phyloP scores from a whole-genome alignment of 2,329 filamentous ascomycete species.

The Fusarium proliferatum region DNA sequence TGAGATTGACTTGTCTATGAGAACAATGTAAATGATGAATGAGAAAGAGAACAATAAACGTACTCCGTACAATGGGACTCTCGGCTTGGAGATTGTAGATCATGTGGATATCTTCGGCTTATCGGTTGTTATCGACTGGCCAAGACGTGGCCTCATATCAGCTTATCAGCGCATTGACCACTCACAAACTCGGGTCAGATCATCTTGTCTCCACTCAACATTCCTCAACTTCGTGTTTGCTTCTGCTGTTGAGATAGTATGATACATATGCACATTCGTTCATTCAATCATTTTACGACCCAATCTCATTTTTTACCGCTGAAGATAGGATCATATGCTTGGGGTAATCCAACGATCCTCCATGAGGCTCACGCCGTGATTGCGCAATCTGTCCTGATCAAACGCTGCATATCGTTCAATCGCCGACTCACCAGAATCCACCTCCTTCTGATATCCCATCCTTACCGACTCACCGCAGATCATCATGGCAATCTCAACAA shows the following conservation, averaged over 20 bases:
- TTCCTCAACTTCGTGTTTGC: neutral
- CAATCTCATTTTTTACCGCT: no score
- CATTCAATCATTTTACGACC: accelerated
- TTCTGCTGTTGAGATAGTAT: neutral
- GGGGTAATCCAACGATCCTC: accelerated
- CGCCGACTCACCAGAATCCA: conserved; percentile 14
- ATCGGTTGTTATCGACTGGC: neutral
- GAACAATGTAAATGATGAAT: neutral
- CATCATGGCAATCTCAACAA: conserved; percentile 19
- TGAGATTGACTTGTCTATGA: neutral
- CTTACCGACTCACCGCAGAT: neutral
- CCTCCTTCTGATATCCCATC: neutral
- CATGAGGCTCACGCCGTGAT: neutral
- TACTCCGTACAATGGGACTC: neutral
- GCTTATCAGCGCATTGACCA: conserved; percentile 3
- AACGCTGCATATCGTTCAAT: conserved; percentile 6
- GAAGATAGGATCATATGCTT: neutral
- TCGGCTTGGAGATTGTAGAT: neutral
- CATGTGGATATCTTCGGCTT: neutral
- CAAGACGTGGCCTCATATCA: neutral
- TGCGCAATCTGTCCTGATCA: neutral
- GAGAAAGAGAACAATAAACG: neutral
- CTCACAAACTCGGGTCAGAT: neutral
- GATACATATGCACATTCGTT: neutral
- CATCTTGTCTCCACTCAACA: conserved; percentile 1